Base-by-base conservation (phyloP, 1,139 yeast species). In the Blastobotrys malaysiensis region DNA sequence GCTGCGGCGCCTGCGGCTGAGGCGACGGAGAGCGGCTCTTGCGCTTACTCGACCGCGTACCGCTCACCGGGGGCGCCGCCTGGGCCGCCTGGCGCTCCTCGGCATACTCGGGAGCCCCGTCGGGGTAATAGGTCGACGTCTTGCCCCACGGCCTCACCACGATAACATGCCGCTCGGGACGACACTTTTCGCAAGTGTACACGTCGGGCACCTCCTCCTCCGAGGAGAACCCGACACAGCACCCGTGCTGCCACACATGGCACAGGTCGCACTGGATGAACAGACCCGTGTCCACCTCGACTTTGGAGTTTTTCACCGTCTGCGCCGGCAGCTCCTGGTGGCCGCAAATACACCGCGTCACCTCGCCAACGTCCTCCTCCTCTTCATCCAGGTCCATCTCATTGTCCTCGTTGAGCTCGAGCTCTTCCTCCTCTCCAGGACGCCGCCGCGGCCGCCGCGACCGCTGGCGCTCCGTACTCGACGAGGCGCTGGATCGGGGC, bases 181-280 rank as follows among this genome's bases (percentile, higher is more conserved):
- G 82, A 73, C 98, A 93, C 63, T 75, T 71, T 67, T 93, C 99
- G 75, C 98, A 91, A 87, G 89, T 88, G 70, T 91, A 91, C 68
- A 87, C 87, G 57, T 90, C 97, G 1, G 97, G 97, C 0, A 89
- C 89, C 57, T 81, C 86, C 36, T 82, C 84, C 60, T 83, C 87
- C 51, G 80, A 80, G 58, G 76, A 77, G 56, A 88, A 79, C 0
- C 97, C 96, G 45, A 93, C 97, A 73, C 99, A 93, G 71, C 78
- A 90, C 2, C 97, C 98, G 69, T 93, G 99, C 71, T 93, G 98
- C 99, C 98, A 93, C 9, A 86, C 96, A 22, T 89, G 83, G 72
- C 99, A 93, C 59, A 80, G 78, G 63, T 93, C 98, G 76, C 99
- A 93, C 71, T 86, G 95, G 62, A 88, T 86, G 70, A 85, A 88